A percentile compares a stretch with the other conserved stretches of the same genome.
These are phyloP conservation scores for Blastobotrys arbuscula DNA, from an alignment of 1,139 yeast species.

Conservation along the genomic window DNA sequence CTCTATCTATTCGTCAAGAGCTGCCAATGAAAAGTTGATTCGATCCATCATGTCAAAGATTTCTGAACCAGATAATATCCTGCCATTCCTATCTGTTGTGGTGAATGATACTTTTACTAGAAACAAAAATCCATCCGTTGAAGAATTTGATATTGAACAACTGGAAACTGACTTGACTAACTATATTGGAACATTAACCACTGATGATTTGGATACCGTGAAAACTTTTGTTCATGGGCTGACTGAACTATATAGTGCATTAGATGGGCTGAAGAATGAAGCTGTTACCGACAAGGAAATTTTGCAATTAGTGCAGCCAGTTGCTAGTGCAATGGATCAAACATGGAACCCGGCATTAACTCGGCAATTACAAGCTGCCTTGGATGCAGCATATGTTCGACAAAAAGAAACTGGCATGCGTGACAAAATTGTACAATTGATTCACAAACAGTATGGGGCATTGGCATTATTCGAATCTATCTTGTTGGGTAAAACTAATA, in stretches of 20 bases:
- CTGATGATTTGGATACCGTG: not conserved
- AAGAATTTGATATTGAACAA: not conserved
- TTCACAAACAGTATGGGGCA: conserved; percentile 1
- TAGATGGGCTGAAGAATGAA: not conserved
- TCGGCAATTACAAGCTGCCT: not conserved
- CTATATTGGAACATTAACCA: not conserved
- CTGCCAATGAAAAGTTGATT: not conserved
- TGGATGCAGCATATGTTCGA: not conserved
- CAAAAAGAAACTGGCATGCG: not conserved
- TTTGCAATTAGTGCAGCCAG: not conserved
- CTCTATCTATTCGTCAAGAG: not conserved
- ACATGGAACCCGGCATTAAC: not conserved
- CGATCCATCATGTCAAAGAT: not conserved
- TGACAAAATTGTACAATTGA: not conserved
- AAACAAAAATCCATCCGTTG: not conserved
- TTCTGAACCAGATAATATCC: not conserved
- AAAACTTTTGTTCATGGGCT: not conserved
- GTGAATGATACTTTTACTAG: not conserved
- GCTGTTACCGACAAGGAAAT: not conserved
- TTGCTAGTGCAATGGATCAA: not conserved
- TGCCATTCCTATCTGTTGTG: not conserved
- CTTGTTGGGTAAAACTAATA: not conserved
- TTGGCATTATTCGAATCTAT: not conserved
- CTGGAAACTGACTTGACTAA: not conserved
- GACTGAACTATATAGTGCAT: not conserved